Evolutionary conservation across 2,329 filamentous ascomycete species (phyloP).

Genomic region (Lecanicillium sp.): DNA sequence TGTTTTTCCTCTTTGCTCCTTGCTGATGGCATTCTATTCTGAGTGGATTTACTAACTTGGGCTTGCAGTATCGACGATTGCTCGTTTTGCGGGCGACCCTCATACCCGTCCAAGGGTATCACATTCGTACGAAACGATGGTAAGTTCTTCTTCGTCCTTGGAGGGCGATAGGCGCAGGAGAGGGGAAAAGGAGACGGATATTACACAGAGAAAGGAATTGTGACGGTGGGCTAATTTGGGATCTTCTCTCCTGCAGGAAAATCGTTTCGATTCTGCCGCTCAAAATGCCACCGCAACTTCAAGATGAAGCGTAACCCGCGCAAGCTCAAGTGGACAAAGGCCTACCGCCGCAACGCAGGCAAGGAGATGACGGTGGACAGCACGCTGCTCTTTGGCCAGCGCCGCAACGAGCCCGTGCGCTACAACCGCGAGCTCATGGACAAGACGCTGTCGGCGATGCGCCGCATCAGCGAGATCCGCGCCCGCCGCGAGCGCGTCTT

Average conservation of each 20-base stretch:
- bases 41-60: slow-evolving; percentile 4
- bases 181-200: too few species aligned
- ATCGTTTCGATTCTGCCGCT: slow-evolving; percentile 52
- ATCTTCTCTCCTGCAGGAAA: slow-evolving; percentile 27
- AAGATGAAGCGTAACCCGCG: slow-evolving; percentile 98
- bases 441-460: slow-evolving; percentile 87
- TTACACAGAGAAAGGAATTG: too few species aligned
- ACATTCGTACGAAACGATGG: slow-evolving; percentile 43
- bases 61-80: slow-evolving; percentile 34
- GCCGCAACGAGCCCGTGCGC: slow-evolving; percentile 87
- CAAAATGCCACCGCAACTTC: slow-evolving; percentile 63
- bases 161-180: neutral
- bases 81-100: slow-evolving; percentile 40
- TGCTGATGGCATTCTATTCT: neutral
- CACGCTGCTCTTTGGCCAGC: slow-evolving; percentile 84
- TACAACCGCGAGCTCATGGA: slow-evolving; percentile 90
- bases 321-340: slow-evolving; percentile 96
- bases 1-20: neutral
- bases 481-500: slow-evolving; percentile 78
- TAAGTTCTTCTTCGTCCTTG: too few species aligned
- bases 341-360: slow-evolving; percentile 72
- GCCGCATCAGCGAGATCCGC: slow-evolving; percentile 80
- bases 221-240: too few species aligned
- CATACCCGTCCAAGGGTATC: slow-evolving; percentile 50
- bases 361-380: slow-evolving; percentile 90